phyloP scores from a whole-genome alignment of 2,329 filamentous ascomycete genomes.

The Mollisiaceae sp. region DNA sequence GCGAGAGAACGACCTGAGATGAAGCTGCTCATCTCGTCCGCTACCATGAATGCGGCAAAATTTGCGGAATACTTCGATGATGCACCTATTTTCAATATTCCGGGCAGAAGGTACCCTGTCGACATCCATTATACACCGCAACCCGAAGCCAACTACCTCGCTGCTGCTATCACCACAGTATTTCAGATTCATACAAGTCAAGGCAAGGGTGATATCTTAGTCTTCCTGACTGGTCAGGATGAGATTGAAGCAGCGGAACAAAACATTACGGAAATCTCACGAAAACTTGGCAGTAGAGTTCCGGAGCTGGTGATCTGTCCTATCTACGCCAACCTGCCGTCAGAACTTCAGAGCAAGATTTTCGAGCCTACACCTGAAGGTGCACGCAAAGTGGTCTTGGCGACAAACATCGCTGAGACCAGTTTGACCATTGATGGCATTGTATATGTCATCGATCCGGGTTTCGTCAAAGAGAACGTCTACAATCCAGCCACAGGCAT shows the following conservation, averaged over 20 bases:
- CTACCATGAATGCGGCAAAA: conserved; percentile 92
- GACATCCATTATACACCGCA: conserved; percentile 90
- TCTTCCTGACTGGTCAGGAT: conserved; percentile 95
- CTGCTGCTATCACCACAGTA: conserved; percentile 87
- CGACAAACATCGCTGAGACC: conserved; percentile 97
- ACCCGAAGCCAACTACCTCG: conserved; percentile 92
- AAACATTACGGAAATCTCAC: conserved; percentile 82
- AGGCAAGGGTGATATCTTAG: conserved; percentile 84
- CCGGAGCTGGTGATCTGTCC: conserved; percentile 89
- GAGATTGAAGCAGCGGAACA: conserved; percentile 91
- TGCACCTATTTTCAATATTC: conserved; percentile 92
- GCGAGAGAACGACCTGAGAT: conserved; percentile 82
- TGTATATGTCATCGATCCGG: conserved; percentile 93
- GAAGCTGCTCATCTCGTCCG: conserved; percentile 89
- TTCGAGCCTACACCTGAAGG: conserved; percentile 90
- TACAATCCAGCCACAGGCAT: conserved; percentile 93
- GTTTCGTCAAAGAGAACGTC: conserved; percentile 93
- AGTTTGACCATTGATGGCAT: conserved; percentile 95
- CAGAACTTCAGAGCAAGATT: conserved; percentile 89
- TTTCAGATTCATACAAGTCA: conserved; percentile 95
- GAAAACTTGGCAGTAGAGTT: conserved; percentile 83
- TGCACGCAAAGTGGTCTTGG: conserved; percentile 87
- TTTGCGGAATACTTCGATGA: conserved; percentile 93
- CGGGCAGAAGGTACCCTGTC: conserved; percentile 85
- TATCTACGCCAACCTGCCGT: conserved; percentile 92